Evolutionary conservation across 2,329 filamentous ascomycete species (phyloP).

Genomic region (Nannizziopsis arthrosporioides): DNA sequence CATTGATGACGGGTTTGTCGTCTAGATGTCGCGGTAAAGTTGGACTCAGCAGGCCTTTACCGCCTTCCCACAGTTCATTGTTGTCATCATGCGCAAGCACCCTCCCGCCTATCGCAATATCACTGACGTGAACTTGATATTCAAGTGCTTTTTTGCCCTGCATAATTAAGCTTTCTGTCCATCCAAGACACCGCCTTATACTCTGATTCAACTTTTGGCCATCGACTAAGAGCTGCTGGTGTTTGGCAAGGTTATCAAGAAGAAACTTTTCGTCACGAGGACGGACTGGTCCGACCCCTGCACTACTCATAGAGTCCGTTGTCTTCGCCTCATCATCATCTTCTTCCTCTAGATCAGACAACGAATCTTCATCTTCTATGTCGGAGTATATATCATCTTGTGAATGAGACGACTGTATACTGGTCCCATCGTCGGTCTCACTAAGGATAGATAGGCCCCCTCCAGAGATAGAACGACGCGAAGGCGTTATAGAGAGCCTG

Average conservation of each 20-base stretch:
- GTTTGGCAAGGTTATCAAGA: slow-evolving; percentile 73
- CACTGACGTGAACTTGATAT: slow-evolving; percentile 66
- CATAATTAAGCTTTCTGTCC: slow-evolving; percentile 80
- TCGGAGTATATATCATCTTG: slow-evolving; percentile 23
- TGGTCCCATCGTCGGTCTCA: slow-evolving; percentile 31
- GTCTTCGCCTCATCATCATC: slow-evolving; percentile 9
- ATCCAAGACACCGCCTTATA: slow-evolving; percentile 74
- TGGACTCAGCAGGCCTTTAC: slow-evolving; percentile 27
- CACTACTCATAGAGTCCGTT: slow-evolving; percentile 25
- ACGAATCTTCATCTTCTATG: slow-evolving; percentile 28
- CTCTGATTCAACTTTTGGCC: slow-evolving; percentile 94
- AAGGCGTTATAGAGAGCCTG: slow-evolving; percentile 50
- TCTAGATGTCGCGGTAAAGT: slow-evolving; percentile 4
- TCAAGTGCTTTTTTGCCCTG: slow-evolving; percentile 79
- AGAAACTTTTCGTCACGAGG: slow-evolving; percentile 69
- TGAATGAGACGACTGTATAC: slow-evolving; percentile 26
- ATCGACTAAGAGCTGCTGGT: slow-evolving; percentile 77
- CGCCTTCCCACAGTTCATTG: slow-evolving; percentile 27
- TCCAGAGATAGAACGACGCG: slow-evolving; percentile 36
- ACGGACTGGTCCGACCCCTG: slow-evolving; percentile 42
- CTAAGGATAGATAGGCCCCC: slow-evolving; percentile 36
- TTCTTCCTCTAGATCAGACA: slow-evolving; percentile 26
- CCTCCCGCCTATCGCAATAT: slow-evolving; percentile 69
- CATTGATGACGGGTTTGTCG: background rate
- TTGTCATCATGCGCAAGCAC: slow-evolving; percentile 61